Evolutionary conservation across 208 protist genomes (phyloP).

Genomic region (Ichthyophonus hoferi): DNA sequence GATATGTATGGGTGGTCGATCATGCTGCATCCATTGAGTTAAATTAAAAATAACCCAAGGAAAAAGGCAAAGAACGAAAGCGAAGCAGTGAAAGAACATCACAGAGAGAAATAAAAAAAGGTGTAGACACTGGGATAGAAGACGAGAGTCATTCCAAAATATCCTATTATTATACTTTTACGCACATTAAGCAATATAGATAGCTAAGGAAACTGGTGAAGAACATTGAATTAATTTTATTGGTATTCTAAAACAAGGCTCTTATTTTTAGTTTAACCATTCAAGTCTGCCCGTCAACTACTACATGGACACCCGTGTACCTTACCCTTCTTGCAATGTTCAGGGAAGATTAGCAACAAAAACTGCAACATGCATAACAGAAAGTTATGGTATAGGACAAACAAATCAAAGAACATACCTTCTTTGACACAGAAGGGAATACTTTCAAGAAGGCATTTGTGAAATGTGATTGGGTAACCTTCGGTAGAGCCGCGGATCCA

Average conservation of each 20-base stretch:
- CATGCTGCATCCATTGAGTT: too few relatives aligned
- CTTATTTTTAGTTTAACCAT: neutral
- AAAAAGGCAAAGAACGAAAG: too few relatives aligned
- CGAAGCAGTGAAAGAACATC: too few relatives aligned
- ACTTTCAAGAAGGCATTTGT: conserved; percentile 16
- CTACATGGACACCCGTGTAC: neutral
- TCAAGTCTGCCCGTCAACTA: neutral
- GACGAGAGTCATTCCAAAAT: too few relatives aligned
- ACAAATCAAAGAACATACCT: neutral
- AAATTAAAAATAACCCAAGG: too few relatives aligned
- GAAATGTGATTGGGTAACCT: conserved; percentile 9
- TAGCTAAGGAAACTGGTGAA: too few relatives aligned
- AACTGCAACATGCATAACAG: neutral
- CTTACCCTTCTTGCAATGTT: neutral
- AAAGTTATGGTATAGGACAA: neutral
- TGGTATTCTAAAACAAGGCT: too few relatives aligned
- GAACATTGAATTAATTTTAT: too few relatives aligned
- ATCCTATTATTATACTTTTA: too few relatives aligned
- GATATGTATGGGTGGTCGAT: neutral
- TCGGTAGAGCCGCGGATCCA: neutral
- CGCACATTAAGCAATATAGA: too few relatives aligned
- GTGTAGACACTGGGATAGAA: too few relatives aligned
- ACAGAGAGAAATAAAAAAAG: too few relatives aligned
- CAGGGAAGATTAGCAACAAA: neutral
- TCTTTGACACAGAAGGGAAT: conserved; percentile 39